phyloP scores from a whole-genome alignment of 2,329 filamentous ascomycete species.

The Botrytis cinerea region DNA sequence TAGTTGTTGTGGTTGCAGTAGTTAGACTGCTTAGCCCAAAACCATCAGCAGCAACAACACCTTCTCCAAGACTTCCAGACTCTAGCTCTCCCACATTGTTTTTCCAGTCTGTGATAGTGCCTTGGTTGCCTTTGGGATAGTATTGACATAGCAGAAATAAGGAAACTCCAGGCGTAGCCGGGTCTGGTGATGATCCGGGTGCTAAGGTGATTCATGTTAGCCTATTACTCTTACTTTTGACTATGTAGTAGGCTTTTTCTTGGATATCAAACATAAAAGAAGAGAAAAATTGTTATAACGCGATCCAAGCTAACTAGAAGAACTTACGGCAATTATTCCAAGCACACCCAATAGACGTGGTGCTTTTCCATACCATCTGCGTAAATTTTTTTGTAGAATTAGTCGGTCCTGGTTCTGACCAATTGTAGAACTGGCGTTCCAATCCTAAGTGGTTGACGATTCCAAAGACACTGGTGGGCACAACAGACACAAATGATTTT shows the following conservation, averaged over 20 bases:
- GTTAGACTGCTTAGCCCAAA: background rate
- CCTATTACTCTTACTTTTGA: background rate
- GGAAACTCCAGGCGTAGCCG: background rate
- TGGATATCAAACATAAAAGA: background rate
- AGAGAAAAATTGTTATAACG: fast-evolving
- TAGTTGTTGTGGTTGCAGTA: background rate
- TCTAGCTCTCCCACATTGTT: background rate
- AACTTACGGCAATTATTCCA: constrained; percentile 15
- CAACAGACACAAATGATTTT: background rate
- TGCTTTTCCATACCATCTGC: constrained; percentile 3
- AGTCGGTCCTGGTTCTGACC: background rate
- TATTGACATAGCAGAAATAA: background rate
- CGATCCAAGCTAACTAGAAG: too few relatives aligned
- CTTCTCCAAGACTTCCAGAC: background rate
- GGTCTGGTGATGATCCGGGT: constrained; percentile 10
- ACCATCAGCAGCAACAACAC: background rate
- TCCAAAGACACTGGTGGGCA: background rate
- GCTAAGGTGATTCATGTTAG: background rate
- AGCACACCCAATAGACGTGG: background rate
- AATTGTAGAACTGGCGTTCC: background rate
- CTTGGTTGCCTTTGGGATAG: constrained; percentile 1
- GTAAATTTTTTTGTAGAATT: constrained; percentile 12
- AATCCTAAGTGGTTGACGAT: background rate
- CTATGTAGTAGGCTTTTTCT: too few relatives aligned
- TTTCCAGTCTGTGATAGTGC: background rate